Evolutionary conservation across 306 rosid genomes (phyloP), one percentile per base, ranked within the genome.

Genomic region (Chamaecrista fasciculata): DNA sequence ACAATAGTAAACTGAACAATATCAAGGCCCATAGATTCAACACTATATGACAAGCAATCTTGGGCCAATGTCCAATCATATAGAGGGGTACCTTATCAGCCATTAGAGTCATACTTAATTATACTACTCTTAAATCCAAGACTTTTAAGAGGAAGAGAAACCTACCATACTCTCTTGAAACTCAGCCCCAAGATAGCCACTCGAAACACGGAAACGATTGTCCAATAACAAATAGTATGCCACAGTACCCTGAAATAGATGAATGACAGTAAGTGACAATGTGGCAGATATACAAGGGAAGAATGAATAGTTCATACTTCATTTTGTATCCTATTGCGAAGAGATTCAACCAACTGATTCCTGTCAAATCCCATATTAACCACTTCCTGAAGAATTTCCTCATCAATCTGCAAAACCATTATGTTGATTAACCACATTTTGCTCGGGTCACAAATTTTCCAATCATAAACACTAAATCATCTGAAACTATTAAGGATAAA

Each of bases 101-200:
- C 49, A 53, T 11, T 51, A 43, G 26, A 53, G 28, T 49, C 39
- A 2, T 51, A 59, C 76, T 74, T 66, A 44, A 52, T 51, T 24
- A 70, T 29, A 78, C 43, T 23, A 20, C 15, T 48, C 59, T 42
- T 15, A 62, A 28, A 59, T 20, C 40, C 51, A 44, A 46, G 20
- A 33, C 51, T 34, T 34, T 39, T 53, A 34, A 47, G 21, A 50
- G 25, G 26, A 60, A 47, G 73, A 52, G 34, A 31, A 77, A 56
- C 84, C 14, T 69, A 93, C 98, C 90, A 83, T 72, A 19, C 85
- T 83, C 83, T 93, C 98, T 80, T 90, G 97, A 79, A 90, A 85
- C 76, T 90, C 97, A 47, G 93, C 97, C 24, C 94, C 96, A 74
- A 90, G 98, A 82, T 93, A 93, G 81, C 98, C 97, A 46, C 76